phyloP scores from a whole-genome alignment of 1,284 basidiomycete genomes.

The Crucibulum cyathiforme region DNA sequence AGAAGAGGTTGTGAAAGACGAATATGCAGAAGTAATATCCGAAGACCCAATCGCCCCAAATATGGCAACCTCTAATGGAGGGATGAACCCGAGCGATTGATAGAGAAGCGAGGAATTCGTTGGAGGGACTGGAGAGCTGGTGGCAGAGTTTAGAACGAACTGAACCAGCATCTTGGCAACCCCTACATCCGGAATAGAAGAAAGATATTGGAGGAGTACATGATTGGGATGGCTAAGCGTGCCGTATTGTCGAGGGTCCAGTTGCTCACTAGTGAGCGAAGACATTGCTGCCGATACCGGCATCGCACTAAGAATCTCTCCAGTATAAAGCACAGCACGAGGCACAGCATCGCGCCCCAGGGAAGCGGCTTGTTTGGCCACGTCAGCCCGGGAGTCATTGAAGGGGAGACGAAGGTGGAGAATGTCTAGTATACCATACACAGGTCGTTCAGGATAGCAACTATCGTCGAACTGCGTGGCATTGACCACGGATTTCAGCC shows the following conservation, averaged over 20 bases:
- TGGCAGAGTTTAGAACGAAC: conserved; percentile 48
- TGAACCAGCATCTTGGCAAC: conserved; percentile 55
- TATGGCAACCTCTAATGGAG: conserved; percentile 63
- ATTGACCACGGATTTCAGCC: conserved; percentile 42
- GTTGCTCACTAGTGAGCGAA: conserved; percentile 35
- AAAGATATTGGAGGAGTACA: conserved; percentile 63
- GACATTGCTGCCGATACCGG: conserved; percentile 38
- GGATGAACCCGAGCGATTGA: conserved; percentile 50
- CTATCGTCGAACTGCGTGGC: conserved; percentile 46
- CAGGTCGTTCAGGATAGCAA: conserved; percentile 62
- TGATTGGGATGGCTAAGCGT: conserved; percentile 60
- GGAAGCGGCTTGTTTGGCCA: conserved; percentile 55
- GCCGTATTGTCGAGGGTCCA: conserved; percentile 60
- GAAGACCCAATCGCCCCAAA: conserved; percentile 58
- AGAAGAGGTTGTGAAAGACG: conserved; percentile 58
- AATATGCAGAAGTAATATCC: conserved; percentile 54
- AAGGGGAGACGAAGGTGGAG: conserved; percentile 64
- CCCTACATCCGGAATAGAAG: conserved; percentile 52
- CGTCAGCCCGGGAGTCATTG: conserved; percentile 45
- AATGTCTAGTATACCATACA: conserved; percentile 68
- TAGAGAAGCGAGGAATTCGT: conserved; percentile 45
- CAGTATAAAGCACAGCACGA: conserved; percentile 56
- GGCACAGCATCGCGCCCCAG: conserved; percentile 50
- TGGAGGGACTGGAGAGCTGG: conserved; percentile 48
- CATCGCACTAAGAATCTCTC: conserved; percentile 54